Conservation (phyloP, 1,139 yeast genomes). For the Candida glucosophila region DNA sequence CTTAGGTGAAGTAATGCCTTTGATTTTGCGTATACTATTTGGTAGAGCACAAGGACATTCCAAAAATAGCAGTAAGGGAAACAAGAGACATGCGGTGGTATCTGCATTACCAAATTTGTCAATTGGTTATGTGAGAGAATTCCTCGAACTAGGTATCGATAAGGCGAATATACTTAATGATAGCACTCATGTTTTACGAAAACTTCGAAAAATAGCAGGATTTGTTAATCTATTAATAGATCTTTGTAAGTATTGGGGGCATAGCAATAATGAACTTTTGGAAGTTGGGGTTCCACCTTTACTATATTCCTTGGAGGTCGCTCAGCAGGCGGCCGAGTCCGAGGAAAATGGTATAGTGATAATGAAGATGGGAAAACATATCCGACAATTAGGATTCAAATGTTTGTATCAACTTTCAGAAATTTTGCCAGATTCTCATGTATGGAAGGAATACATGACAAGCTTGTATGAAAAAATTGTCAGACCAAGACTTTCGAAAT, state of each 20-base stretch:
- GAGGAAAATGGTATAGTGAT: slow-evolving; percentile 14
- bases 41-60: slow-evolving; percentile 69
- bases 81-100: slow-evolving; percentile 71
- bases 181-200: slow-evolving; percentile 8
- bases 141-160: slow-evolving; percentile 55
- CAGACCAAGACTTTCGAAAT: slow-evolving; percentile 56
- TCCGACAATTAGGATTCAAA: slow-evolving; percentile 56
- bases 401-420: slow-evolving; percentile 46
- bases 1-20: slow-evolving; percentile 51
- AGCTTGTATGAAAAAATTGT: slow-evolving; percentile 47
- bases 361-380: slow-evolving; percentile 39
- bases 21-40: slow-evolving; percentile 69
- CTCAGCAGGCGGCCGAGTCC: slow-evolving; percentile 36
- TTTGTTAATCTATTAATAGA: slow-evolving; percentile 63
- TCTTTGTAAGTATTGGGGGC: slow-evolving; percentile 55
- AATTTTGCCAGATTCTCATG: slow-evolving; percentile 34
- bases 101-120: slow-evolving; percentile 59
- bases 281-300: slow-evolving; percentile 51
- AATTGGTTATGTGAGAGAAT: slow-evolving; percentile 45
- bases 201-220: slow-evolving; percentile 56
- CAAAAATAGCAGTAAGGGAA: slow-evolving; percentile 58
- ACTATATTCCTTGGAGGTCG: slow-evolving; percentile 45
- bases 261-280: slow-evolving; percentile 42
- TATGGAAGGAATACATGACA: slow-evolving; percentile 52
- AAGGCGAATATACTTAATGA: slow-evolving; percentile 36